Percentiles rank a stretch among this genome's conserved stretches.
These are phyloP conservation scores for Collybiopsis confluens DNA, from an alignment of 768 basidiomycete species.

Conservation along the genomic window DNA sequence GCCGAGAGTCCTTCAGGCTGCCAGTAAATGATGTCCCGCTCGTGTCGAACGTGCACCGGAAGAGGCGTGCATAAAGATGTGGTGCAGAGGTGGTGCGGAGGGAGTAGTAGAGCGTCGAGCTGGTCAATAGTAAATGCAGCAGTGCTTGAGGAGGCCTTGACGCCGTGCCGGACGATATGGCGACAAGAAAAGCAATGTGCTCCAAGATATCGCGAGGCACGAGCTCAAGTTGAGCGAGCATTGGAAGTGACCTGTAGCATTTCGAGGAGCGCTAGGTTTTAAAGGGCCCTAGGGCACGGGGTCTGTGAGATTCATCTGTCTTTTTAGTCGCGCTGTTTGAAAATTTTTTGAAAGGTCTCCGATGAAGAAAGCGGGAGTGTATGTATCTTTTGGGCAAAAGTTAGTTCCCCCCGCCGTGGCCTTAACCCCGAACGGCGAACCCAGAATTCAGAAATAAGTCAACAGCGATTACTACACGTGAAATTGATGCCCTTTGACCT, in stretches of 20 bases:
- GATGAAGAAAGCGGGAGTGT: too few species aligned
- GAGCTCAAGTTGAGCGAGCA: slow-evolving; percentile 42
- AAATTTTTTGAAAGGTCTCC: background rate
- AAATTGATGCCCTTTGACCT: too few species aligned
- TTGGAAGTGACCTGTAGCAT: slow-evolving; percentile 16
- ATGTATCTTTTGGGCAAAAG: too few species aligned
- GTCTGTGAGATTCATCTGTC: slow-evolving; percentile 3
- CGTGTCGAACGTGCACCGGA: slow-evolving; percentile 45
- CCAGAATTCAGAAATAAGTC: too few species aligned
- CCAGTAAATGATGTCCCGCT: slow-evolving; percentile 17
- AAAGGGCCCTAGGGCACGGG: slow-evolving; percentile 13
- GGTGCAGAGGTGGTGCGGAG: slow-evolving; percentile 42
- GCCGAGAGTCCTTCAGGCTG: slow-evolving; percentile 31
- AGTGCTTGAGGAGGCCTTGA: slow-evolving; percentile 38
- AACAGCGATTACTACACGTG: too few species aligned
- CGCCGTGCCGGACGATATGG: slow-evolving; percentile 25
- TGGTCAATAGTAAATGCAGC: slow-evolving; percentile 40
- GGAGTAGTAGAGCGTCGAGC: slow-evolving; percentile 35
- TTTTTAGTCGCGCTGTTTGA: background rate
- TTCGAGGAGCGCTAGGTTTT: slow-evolving; percentile 10
- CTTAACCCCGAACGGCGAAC: background rate
- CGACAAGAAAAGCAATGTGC: slow-evolving; percentile 46
- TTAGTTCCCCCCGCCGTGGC: too few species aligned
- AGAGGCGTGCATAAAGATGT: slow-evolving; percentile 55
- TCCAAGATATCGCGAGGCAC: slow-evolving; percentile 56